These are phyloP conservation scores for Jacaranda copaia DNA, from an alignment of 257 asterid genomes.

Conservation along the genomic window DNA sequence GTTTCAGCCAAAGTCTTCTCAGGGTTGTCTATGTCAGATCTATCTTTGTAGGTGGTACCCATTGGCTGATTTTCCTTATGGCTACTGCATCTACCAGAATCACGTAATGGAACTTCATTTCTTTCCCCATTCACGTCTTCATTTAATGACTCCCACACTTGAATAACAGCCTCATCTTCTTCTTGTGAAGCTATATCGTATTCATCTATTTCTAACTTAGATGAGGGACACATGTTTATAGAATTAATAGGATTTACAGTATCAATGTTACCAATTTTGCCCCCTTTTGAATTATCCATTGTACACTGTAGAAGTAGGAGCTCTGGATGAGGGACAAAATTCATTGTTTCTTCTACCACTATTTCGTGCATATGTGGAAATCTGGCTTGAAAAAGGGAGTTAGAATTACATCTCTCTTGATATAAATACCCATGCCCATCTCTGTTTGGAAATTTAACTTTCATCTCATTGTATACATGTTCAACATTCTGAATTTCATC, in stretches of 20 bases:
- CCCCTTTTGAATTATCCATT: conserved; percentile 36
- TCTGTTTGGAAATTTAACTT: conserved; percentile 24
- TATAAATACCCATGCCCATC: conserved; percentile 36
- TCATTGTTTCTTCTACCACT: conserved; percentile 33
- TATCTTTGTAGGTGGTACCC: conserved; percentile 31
- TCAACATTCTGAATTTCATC: conserved; percentile 32
- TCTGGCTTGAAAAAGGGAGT: conserved; percentile 30
- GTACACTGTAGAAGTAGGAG: conserved; percentile 33
- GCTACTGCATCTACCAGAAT: conserved; percentile 43
- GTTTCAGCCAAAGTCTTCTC: conserved; percentile 31
- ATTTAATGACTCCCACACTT: conserved; percentile 37
- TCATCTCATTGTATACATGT: conserved; percentile 28
- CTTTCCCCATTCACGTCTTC: conserved; percentile 40
- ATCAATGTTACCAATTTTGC: conserved; percentile 39
- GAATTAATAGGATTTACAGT: conserved; percentile 30
- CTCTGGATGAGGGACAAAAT: conserved; percentile 38
- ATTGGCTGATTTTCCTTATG: conserved; percentile 37
- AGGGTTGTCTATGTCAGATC: conserved; percentile 33
- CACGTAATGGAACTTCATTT: conserved; percentile 35
- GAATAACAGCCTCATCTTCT: conserved; percentile 38
- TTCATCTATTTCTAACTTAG: conserved; percentile 46
- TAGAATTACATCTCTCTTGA: conserved; percentile 30
- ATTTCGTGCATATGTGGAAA: conserved; percentile 31
- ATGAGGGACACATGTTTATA: conserved; percentile 33
- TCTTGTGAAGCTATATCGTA: conserved; percentile 38